These are phyloP conservation scores for Scedosporium boydii DNA, from an alignment of 2,329 filamentous ascomycete genomes.

Conservation along the genomic window DNA sequence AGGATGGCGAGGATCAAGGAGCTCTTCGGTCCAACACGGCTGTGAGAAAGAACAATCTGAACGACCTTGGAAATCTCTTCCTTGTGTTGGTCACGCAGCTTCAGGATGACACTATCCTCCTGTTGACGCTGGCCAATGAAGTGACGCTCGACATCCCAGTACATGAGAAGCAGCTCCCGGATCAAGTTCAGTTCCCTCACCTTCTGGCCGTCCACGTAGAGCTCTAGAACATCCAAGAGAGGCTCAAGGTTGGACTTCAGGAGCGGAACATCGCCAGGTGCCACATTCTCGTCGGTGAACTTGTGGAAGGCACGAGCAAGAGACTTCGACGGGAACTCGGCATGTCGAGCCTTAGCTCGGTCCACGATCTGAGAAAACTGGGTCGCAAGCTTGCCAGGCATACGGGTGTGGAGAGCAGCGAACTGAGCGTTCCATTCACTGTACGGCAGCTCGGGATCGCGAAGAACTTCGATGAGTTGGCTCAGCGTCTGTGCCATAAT, in stretches of 20 bases:
- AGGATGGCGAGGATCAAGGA: slow-evolving; percentile 85
- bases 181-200: slow-evolving; percentile 81
- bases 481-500: slow-evolving; percentile 84
- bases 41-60: slow-evolving; percentile 86
- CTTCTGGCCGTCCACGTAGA: slow-evolving; percentile 83
- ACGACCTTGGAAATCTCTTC: slow-evolving; percentile 81
- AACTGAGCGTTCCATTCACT: slow-evolving; percentile 95
- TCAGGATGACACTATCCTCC: slow-evolving; percentile 88
- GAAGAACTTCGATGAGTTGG: slow-evolving; percentile 82
- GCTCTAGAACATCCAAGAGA: slow-evolving; percentile 65
- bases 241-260: slow-evolving; percentile 67
- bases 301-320: slow-evolving; percentile 75
- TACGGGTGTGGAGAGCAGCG: slow-evolving; percentile 91
- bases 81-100: slow-evolving; percentile 92
- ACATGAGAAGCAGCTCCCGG: slow-evolving; percentile 67
- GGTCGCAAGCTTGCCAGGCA: slow-evolving; percentile 86
- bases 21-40: slow-evolving; percentile 86
- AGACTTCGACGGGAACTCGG: slow-evolving; percentile 87
- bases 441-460: slow-evolving; percentile 83
- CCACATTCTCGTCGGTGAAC: slow-evolving; percentile 81
- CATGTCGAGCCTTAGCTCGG: slow-evolving; percentile 63
- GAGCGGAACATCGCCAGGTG: slow-evolving; percentile 60
- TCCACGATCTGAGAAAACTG: slow-evolving; percentile 81
- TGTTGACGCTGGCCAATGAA: slow-evolving; percentile 79
- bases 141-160: slow-evolving; percentile 73